These are phyloP conservation scores for Eucalyptus curtisii DNA, from an alignment of 345 rosid genomes.

Conservation along the genomic window DNA sequence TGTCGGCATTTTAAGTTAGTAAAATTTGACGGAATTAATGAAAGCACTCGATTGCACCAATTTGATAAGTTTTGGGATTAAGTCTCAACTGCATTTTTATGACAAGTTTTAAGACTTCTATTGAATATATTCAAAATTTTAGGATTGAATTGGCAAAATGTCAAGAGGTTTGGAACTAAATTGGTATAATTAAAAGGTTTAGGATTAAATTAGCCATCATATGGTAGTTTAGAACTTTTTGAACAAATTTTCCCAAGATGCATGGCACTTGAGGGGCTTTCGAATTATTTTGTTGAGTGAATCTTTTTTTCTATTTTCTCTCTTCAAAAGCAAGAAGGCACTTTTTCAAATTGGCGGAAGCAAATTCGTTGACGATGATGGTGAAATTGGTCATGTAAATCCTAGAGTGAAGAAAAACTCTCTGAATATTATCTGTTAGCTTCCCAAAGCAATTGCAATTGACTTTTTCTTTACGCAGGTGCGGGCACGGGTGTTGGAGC, in stretches of 20 bases:
- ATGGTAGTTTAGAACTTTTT: rapidly evolving
- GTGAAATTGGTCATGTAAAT: not conserved
- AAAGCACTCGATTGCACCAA: rapidly evolving
- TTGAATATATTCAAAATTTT: no score
- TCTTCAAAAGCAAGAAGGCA: no score
- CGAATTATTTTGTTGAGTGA: no score
- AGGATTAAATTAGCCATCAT: rapidly evolving
- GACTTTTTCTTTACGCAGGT: not conserved
- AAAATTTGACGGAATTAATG: rapidly evolving
- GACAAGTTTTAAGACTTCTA: no score
- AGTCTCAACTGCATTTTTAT: no score
- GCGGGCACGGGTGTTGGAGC: not conserved
- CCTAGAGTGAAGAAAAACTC: not conserved
- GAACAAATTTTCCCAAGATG: rapidly evolving
- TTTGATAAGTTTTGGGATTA: rapidly evolving
- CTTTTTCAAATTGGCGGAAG: not conserved
- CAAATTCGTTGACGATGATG: not conserved
- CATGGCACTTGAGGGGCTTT: no score
- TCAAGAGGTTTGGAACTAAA: no score
- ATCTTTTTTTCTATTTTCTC: no score
- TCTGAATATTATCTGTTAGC: not conserved
- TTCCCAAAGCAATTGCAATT: not conserved
- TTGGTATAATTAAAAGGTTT: no score
- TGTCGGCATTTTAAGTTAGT: no score
- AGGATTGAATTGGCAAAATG: no score